These are phyloP conservation scores for Panellus pusillus DNA, from an alignment of 768 basidiomycete species.

Conservation along the genomic window DNA sequence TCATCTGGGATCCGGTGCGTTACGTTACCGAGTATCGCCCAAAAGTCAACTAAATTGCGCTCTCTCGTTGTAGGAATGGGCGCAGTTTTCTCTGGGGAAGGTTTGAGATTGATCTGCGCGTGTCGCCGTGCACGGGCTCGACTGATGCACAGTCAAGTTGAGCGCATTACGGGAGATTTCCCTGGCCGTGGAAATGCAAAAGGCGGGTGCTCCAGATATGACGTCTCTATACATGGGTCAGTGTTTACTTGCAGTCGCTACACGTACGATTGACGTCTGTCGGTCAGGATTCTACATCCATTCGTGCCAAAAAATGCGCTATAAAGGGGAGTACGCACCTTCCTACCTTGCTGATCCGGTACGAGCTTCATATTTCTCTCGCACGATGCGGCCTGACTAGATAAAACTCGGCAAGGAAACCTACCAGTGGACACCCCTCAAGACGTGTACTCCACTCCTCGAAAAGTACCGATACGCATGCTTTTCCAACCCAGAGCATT, in stretches of 20 bases:
- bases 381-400: background rate
- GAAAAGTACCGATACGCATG: constrained; percentile 67
- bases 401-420: constrained; percentile 53
- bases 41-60: background rate
- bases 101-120: constrained; percentile 33
- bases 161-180: constrained; percentile 83
- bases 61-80: constrained; percentile 45
- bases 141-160: constrained; percentile 44
- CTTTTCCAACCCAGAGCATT: constrained; percentile 66
- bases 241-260: constrained; percentile 15
- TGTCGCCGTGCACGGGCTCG: background rate
- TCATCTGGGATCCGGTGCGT: constrained; percentile 67
- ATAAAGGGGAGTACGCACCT: constrained; percentile 91
- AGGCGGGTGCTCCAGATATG: constrained; percentile 65
- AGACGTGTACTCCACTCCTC: constrained; percentile 57
- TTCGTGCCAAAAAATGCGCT: constrained; percentile 91
- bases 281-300: constrained; percentile 86
- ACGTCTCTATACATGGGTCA: constrained; percentile 84
- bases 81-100: constrained; percentile 76
- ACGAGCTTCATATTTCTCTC: constrained; percentile 18
- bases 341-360: constrained; percentile 90
- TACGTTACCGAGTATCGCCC: too few species aligned
- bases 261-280: background rate
- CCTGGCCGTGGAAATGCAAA: constrained; percentile 72
- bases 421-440: constrained; percentile 73